phyloP scores from a whole-genome alignment of 2,329 filamentous ascomycete species.

The Botryosphaeria dothidea region DNA sequence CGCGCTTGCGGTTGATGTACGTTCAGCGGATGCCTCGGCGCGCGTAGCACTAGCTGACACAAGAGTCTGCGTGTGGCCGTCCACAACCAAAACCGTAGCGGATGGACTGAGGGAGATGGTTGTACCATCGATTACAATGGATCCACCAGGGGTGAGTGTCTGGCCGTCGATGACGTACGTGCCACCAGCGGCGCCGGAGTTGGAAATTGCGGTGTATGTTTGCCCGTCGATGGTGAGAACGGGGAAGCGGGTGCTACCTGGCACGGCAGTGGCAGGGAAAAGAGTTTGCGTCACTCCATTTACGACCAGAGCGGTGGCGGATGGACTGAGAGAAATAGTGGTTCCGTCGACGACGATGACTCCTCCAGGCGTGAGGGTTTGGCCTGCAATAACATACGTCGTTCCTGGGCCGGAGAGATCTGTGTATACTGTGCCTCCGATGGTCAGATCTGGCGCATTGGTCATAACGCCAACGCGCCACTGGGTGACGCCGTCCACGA shows the following conservation, averaged over 20 bases:
- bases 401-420: conserved; percentile 31
- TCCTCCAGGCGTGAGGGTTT: conserved; percentile 42
- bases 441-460: conserved; percentile 32
- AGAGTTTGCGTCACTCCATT: conserved; percentile 20
- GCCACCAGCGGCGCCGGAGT: background rate
- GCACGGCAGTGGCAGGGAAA: conserved; percentile 20
- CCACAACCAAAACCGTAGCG: conserved; percentile 7
- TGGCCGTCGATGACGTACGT: conserved; percentile 41
- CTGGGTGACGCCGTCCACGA: conserved; percentile 34
- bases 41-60: background rate
- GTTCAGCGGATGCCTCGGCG: background rate
- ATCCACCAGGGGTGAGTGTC: conserved; percentile 39
- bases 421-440: conserved; percentile 31
- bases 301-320: conserved; percentile 11
- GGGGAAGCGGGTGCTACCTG: conserved; percentile 1
- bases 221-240: conserved; percentile 26
- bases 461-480: conserved; percentile 20
- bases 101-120: conserved; percentile 30
- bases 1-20: background rate
- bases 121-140: conserved; percentile 28
- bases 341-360: conserved; percentile 30
- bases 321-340: conserved; percentile 31
- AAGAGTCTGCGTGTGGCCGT: conserved; percentile 24
- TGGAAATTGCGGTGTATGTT: conserved; percentile 5
- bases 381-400: conserved; percentile 37